Percentiles rank a stretch among this genome's conserved stretches.
Evolutionary conservation across 163 green algal species (phyloP).

Genomic region (Chlorella variabilis): DNA sequence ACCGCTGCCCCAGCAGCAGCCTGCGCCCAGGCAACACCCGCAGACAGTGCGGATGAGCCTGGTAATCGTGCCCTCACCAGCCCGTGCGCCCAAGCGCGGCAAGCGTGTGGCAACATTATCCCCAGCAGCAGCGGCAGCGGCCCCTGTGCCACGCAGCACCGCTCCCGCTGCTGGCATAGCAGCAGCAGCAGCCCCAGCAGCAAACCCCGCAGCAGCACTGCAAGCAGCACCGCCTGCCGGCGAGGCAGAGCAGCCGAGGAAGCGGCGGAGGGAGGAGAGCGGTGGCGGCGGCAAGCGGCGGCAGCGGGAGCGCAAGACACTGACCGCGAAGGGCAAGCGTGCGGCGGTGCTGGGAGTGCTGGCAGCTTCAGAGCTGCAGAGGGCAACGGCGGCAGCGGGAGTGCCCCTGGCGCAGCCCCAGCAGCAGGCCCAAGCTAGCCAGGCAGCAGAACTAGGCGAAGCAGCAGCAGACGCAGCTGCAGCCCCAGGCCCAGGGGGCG

Average conservation of each 20-base stretch:
- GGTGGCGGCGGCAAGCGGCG: not conserved
- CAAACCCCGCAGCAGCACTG: not conserved
- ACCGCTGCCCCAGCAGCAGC: not conserved
- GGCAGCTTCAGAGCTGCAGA: conserved; percentile 38
- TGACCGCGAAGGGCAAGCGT: conserved; percentile 38
- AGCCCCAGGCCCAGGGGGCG: not conserved
- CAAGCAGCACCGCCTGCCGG: not conserved
- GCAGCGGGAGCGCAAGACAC: conserved; percentile 21
- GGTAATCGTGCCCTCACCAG: conserved; percentile 8
- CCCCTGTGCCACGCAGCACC: too few relatives aligned
- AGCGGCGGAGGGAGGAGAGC: not conserved
- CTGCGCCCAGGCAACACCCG: not conserved
- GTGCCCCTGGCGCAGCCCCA: not conserved
- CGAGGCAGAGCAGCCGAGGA: not conserved
- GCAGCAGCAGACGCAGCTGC: not conserved
- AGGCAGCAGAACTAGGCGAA: not conserved
- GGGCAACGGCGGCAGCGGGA: not conserved
- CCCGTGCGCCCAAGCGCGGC: not conserved
- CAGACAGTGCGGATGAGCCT: conserved; percentile 10
- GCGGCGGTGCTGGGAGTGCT: conserved; percentile 59
- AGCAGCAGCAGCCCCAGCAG: not conserved
- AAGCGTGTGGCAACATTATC: not conserved
- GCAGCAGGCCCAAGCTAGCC: not conserved
- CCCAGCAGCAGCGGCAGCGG: not conserved
- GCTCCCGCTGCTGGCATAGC: not conserved